Conservation (phyloP, 768 basidiomycete genomes). For the Suillus plorans region DNA sequence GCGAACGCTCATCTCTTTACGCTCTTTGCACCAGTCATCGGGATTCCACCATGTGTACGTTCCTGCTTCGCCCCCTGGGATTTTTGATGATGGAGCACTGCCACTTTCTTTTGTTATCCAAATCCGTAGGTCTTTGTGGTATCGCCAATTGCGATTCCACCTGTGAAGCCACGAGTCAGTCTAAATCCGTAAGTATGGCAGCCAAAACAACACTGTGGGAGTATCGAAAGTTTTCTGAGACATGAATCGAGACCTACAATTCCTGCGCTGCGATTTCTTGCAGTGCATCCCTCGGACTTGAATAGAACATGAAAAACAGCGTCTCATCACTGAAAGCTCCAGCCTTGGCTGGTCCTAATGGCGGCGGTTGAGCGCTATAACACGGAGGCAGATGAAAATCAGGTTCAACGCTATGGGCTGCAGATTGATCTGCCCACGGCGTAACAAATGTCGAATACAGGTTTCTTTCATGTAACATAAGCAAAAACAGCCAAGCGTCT, state of each 20-base stretch:
- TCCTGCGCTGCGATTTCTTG: conserved; percentile 96
- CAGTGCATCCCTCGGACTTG: conserved; percentile 84
- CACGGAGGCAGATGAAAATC: conserved; percentile 89
- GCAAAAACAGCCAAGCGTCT: conserved; percentile 20
- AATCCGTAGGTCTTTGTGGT: conserved; percentile 84
- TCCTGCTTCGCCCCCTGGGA: conserved; percentile 81
- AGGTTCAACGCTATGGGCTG: conserved; percentile 84
- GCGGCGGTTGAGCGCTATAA: conserved; percentile 89
- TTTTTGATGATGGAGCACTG: conserved; percentile 72
- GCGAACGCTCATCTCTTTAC: conserved; percentile 75
- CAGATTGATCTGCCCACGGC: conserved; percentile 92
- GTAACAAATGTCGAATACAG: conserved; percentile 93
- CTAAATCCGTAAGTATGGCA: not conserved
- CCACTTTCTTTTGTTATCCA: conserved; percentile 90
- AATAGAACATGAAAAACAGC: conserved; percentile 97
- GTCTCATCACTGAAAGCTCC: conserved; percentile 93
- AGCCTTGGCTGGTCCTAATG: conserved; percentile 79
- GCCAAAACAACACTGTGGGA: not conserved
- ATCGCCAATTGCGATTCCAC: conserved; percentile 94
- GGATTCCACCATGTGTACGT: conserved; percentile 90
- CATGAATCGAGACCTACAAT: conserved; percentile 59
- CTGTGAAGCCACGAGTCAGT: conserved; percentile 38
- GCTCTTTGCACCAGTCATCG: conserved; percentile 73
- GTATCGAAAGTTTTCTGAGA: not conserved
- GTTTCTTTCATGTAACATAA: conserved; percentile 49